Conservation (phyloP, 768 basidiomycete species). For the Rhodotorula sphaerocarpa region DNA sequence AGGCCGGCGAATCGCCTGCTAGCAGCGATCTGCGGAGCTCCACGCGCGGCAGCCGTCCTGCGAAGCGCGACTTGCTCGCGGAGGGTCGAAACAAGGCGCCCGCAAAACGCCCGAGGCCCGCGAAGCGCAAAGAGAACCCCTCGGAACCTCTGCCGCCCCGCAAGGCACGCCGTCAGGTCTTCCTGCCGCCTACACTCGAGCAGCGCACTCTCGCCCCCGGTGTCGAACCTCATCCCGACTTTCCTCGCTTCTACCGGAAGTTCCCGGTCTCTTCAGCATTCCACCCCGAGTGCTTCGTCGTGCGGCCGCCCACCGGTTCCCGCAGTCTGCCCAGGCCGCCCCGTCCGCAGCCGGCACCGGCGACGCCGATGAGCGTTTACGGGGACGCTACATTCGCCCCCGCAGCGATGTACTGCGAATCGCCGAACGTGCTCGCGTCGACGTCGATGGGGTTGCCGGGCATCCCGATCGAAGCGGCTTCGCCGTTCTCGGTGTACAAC, state of each 20-base stretch:
- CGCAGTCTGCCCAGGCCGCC: background rate
- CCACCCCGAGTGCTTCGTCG: slow-evolving; percentile 40
- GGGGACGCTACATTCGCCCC: background rate
- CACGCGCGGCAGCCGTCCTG: background rate
- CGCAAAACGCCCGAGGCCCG: slow-evolving; percentile 3
- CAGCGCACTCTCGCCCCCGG: slow-evolving; percentile 51
- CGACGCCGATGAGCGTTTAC: background rate
- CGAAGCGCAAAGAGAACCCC: background rate
- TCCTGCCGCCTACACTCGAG: slow-evolving; percentile 7
- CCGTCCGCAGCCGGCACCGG: background rate
- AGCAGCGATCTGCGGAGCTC: slow-evolving; percentile 7
- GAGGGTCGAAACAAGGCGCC: background rate
- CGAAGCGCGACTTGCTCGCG: background rate
- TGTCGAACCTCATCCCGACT: slow-evolving; percentile 50
- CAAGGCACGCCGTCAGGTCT: slow-evolving; percentile 20
- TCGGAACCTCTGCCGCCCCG: background rate
- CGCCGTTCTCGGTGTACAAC: background rate
- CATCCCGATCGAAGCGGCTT: slow-evolving; percentile 9
- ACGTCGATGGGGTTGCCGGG: background rate
- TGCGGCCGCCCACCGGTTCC: background rate
- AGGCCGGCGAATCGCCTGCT: slow-evolving; percentile 7
- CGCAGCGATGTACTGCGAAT: background rate
- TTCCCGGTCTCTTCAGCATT: slow-evolving; percentile 61
- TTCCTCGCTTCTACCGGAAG: slow-evolving; percentile 60
- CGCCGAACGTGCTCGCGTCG: background rate